Base-by-base conservation (phyloP, 2,329 filamentous ascomycete species). In the Paracoccidioides lutzii region DNA sequence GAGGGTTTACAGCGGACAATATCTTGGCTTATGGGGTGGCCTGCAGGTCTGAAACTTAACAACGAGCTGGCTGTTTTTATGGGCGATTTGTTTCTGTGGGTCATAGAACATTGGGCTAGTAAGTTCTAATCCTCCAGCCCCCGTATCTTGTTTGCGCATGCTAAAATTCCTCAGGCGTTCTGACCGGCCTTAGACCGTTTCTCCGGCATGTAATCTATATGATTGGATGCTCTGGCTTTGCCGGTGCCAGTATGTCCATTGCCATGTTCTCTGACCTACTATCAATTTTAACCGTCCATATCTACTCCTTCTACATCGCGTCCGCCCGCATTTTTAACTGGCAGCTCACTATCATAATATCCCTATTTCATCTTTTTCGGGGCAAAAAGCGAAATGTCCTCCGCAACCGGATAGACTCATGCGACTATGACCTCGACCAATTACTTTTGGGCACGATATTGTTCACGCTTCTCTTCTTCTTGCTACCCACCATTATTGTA, bases 371-470 rank as follows among this genome's bases (percentile, higher is more conserved):
- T 69, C 83, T 98, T 8, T 98, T 98, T 68, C 88, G 91, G 37
- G 94, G 93, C 57, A 97, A 96, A 75, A 98, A 98, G 71, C 87
- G 95, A 67, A 98, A 98, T 63, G 86, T 98, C 14, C 81, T 98
- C 28, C 87, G 94, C 59, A 95, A 96, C 67, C 90, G 93, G 72
- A 97, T 98, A 65, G 93, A 98, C 69, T 95, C 90, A 49, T 98
- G 93, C 76, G 93, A 97, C 73, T 98, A 98, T 73, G 93, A 97
- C 68, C 81, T 98, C 30, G 93, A 98, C 68, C 94, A 98, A 72
- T 81, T 98, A 3, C 83, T 98, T 5, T 84, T 98, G 6, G 93
- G 93, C 58, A 98, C 93, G 0, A 97, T 98, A 58, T 77, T 98
- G 22, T 98, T 98, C 67, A 97, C 93, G 0, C 76, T 98, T 6